A percentile compares a stretch with the other conserved stretches of the same genome.
Conservation (phyloP, 768 basidiomycete species). For the Clathrus columnatus region DNA sequence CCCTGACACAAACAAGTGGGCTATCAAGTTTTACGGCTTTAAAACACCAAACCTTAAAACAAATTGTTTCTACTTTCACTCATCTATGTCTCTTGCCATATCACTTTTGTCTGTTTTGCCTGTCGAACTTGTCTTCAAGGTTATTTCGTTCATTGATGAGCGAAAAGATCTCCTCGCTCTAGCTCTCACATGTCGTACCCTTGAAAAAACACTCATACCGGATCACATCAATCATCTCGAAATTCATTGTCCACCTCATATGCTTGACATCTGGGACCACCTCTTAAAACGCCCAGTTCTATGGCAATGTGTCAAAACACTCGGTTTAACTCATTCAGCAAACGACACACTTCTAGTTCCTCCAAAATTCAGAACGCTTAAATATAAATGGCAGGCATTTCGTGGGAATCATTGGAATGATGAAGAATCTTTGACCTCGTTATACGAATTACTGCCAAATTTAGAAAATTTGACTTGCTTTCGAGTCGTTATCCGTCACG, state of each 20-base stretch:
- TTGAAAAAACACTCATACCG: neutral
- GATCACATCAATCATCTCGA: neutral
- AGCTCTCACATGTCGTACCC: neutral
- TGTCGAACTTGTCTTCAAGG: neutral
- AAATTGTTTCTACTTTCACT: too few relatives aligned
- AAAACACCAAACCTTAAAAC: too few relatives aligned
- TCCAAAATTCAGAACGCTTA: neutral
- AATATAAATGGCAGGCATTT: neutral
- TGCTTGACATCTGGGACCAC: neutral
- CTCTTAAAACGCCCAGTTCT: neutral
- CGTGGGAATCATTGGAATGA: neutral
- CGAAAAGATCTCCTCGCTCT: neutral
- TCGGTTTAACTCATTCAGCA: neutral
- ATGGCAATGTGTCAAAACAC: neutral
- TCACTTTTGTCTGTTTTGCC: neutral
- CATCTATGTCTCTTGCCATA: too few relatives aligned
- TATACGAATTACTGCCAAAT: neutral
- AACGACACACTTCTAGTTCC: neutral
- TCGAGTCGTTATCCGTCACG: neutral
- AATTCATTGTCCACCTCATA: neutral
- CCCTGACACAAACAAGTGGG: too few relatives aligned
- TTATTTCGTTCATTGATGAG: neutral
- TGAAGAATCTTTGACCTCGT: neutral
- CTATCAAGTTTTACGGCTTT: too few relatives aligned
- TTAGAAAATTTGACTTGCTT: neutral